Base-by-base conservation (phyloP, 2,329 filamentous ascomycete genomes). In the Talaromyces sp. region DNA sequence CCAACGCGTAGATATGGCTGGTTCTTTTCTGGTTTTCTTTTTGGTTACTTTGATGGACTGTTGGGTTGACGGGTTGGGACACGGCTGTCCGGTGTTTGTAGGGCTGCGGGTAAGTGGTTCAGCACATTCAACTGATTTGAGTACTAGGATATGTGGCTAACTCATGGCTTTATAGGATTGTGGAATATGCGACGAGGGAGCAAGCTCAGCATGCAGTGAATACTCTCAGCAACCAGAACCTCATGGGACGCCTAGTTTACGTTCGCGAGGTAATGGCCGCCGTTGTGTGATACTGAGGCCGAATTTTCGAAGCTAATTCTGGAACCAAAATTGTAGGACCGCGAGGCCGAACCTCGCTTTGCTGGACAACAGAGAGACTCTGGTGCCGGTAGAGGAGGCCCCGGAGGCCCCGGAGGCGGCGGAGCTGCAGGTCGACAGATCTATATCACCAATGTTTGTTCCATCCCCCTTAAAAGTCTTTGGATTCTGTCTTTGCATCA, bases 131-230 rank as follows among this genome's bases (percentile, higher is more conserved):
- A 51, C 43, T 36, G 17, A 35, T 15, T 25, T 41, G 39, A 25
- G 31, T 59, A 25, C 55, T 28, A 19, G 21, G 28, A 17, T n/a
- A 9, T 37, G 33, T 41, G n/a, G 19, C 54, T 60, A 43, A 60
- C 17, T 9, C 22, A 3, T 19, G 25, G 5, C 28, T n/a, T 37
- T 45, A 37, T 65, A 96, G 91, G 82, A 99, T 99, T 90, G 94
- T 99, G 88, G 94, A 99, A 88, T 99, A 99, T 87, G 92, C 92
- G 77, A 97, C 93, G 71, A 90, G 92, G 86, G 94, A 99, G 73
- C 91, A 99, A 88, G 94, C 94, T 74, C 94, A 97, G 78, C 89
- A 91, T 77, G 94, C 94, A 73, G 94, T 99, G 80, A 88, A 89
- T 77, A 94, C 91, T 73, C 89, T 99, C 78, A 97, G 92, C 85